Base-by-base conservation (phyloP, 305 asterid genomes). In the Fraxinus angustifolia region DNA sequence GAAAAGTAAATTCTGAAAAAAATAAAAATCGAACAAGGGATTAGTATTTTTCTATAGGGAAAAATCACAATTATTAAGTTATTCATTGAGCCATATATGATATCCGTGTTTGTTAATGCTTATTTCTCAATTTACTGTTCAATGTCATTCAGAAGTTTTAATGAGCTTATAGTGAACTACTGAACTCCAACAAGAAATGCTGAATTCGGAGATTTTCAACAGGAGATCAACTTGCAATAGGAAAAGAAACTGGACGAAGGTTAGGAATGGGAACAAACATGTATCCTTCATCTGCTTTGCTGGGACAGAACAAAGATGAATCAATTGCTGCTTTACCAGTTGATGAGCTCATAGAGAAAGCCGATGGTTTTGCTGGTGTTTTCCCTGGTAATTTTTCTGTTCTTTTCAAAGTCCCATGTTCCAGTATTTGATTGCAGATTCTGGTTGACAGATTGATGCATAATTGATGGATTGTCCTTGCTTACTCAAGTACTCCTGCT, bases 341-440 rank as follows among this genome's bases (percentile, higher is more conserved):
- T 21, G 99, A 95, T 70, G 99, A 95, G 87, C 99, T 95, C 77
- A 93, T 95, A 76, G 99, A 95, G 87, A 94, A 95, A 88, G 99
- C 99, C 17, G 98, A 95, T 86, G 99, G 99, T 33, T 95, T 95
- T 83, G 99, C 99, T 74, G 99, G 99, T 36, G 99, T 95, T 87
- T 95, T 95, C 89, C 99, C 99, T 11, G 99, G 99, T 95, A 89
- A 6, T 77, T 80, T 45, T 40, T 73, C n/a, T 40, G 56, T 28
- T 79, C 8, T 45, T 73, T 16, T 58, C 48, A 8, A 4, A 82
- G 8, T 73, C 45, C 12, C 48, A 2, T 40, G 19, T 21, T 8
- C 11, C 40, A 30, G 36, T 4, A 31, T 23, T 76, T 42, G 28
- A 50, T 42, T 1, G 6, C 33, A 34, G 48, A 35, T 31, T 62